These are phyloP conservation scores for Penicillium malachiteum DNA, from an alignment of 495 filamentous ascomycete species.

Conservation along the genomic window DNA sequence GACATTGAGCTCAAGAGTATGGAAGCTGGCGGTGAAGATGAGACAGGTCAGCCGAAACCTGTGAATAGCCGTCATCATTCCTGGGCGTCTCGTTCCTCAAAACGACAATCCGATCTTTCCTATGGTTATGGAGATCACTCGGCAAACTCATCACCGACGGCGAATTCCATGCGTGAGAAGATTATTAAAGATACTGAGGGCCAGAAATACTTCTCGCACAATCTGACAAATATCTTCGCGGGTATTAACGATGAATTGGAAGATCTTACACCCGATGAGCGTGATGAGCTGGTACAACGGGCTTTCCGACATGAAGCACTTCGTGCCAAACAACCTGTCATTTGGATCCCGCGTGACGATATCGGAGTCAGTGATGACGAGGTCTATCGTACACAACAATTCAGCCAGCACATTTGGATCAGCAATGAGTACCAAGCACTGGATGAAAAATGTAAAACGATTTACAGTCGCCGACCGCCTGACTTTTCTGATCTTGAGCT, in stretches of 20 bases:
- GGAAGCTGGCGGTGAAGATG: constrained; percentile 32
- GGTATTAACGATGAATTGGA: constrained; percentile 90
- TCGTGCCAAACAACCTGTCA: constrained; percentile 77
- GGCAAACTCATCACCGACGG: constrained; percentile 26
- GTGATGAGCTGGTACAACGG: constrained; percentile 80
- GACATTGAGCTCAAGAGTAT: constrained; percentile 63
- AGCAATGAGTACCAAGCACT: constrained; percentile 88
- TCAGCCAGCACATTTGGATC: constrained; percentile 86
- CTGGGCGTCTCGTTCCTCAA: constrained; percentile 44
- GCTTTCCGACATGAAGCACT: constrained; percentile 91
- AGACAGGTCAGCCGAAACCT: constrained; percentile 5
- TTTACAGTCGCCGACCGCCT: constrained; percentile 84
- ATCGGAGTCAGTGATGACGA: constrained; percentile 91
- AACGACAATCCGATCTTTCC: constrained; percentile 42
- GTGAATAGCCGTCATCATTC: constrained; percentile 28
- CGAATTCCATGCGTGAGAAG: constrained; percentile 37
- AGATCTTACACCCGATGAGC: constrained; percentile 87
- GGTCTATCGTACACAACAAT: constrained; percentile 70
- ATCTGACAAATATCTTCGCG: constrained; percentile 76
- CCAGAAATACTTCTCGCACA: constrained; percentile 51
- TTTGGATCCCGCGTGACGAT: constrained; percentile 95
- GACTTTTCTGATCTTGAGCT: constrained; percentile 91
- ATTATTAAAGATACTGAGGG: constrained; percentile 60
- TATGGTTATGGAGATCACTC: constrained; percentile 24
- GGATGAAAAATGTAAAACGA: constrained; percentile 78